These are phyloP conservation scores for Fomitopsis pinicola DNA, from an alignment of 1,284 basidiomycete genomes.

Conservation along the genomic window DNA sequence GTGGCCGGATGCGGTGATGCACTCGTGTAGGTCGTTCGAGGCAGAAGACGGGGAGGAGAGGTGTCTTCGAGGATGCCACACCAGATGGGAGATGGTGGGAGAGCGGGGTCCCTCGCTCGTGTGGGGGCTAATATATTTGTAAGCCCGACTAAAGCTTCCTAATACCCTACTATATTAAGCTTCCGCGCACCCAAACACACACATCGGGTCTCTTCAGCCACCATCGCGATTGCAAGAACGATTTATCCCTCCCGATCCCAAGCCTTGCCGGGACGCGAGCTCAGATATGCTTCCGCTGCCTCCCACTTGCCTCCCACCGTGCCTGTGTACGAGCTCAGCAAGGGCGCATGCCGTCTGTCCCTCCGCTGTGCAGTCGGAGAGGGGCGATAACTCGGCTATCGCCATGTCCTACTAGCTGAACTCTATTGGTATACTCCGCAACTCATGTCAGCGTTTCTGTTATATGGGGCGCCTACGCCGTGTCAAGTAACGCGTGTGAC, in stretches of 20 bases:
- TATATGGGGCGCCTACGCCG: neutral
- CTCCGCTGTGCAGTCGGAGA: neutral
- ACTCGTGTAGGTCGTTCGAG: neutral
- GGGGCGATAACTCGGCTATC: neutral
- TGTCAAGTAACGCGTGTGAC: neutral
- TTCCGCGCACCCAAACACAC: neutral
- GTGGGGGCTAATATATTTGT: neutral
- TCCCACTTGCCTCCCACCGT: neutral
- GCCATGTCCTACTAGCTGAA: neutral
- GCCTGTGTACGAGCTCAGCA: neutral
- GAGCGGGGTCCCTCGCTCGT: neutral
- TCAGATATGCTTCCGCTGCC: conserved; percentile 1
- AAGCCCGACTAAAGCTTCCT: conserved; percentile 2
- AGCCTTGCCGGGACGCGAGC: neutral
- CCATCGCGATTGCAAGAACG: neutral
- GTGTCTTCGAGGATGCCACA: neutral
- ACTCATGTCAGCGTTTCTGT: neutral
- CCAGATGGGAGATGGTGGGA: neutral
- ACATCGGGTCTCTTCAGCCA: neutral
- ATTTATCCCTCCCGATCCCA: neutral
- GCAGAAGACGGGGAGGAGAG: neutral
- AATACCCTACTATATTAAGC: neutral
- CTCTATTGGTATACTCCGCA: neutral
- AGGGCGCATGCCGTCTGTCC: neutral
- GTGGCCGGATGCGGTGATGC: neutral